Percentiles rank a stretch among this genome's conserved stretches.
These are phyloP conservation scores for Metschnikowia hibisci DNA, from an alignment of 805 yeast genomes.

Conservation along the genomic window DNA sequence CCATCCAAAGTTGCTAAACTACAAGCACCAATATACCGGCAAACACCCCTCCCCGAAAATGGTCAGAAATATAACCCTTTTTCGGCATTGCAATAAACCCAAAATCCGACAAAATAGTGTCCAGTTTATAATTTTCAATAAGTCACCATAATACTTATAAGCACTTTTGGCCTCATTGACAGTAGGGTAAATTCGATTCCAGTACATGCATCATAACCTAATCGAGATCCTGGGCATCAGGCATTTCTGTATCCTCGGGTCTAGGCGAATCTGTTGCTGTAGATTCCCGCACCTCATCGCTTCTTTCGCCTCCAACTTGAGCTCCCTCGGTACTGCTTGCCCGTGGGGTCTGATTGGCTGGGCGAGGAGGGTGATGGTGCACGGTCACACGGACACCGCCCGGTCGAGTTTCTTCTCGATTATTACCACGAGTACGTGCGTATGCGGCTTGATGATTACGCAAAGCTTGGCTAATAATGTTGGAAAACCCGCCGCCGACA, in stretches of 20 bases:
- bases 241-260: slow-evolving; percentile 14
- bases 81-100: too few relatives aligned
- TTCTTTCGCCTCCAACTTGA: not conserved
- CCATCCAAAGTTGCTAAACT: too few relatives aligned
- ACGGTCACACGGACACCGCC: not conserved
- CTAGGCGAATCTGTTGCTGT: not conserved
- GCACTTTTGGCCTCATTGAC: too few relatives aligned
- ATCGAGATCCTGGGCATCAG: slow-evolving; percentile 13
- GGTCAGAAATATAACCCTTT: too few relatives aligned
- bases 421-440: not conserved
- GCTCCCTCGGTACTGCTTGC: not conserved
- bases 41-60: too few relatives aligned
- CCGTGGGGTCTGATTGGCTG: too few relatives aligned
- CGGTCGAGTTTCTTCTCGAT: too few relatives aligned
- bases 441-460: slow-evolving; percentile 7
- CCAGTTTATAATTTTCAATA: too few relatives aligned
- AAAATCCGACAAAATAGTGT: too few relatives aligned
- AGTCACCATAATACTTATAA: too few relatives aligned
- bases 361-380: not conserved
- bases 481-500: slow-evolving; percentile 2
- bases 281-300: not conserved
- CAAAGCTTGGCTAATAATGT: slow-evolving; percentile 8
- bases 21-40: too few relatives aligned
- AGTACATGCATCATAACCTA: not conserved
- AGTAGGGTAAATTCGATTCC: too few relatives aligned